Conservation (phyloP, 768 basidiomycete species). For the Tylopilus subfusipes region DNA sequence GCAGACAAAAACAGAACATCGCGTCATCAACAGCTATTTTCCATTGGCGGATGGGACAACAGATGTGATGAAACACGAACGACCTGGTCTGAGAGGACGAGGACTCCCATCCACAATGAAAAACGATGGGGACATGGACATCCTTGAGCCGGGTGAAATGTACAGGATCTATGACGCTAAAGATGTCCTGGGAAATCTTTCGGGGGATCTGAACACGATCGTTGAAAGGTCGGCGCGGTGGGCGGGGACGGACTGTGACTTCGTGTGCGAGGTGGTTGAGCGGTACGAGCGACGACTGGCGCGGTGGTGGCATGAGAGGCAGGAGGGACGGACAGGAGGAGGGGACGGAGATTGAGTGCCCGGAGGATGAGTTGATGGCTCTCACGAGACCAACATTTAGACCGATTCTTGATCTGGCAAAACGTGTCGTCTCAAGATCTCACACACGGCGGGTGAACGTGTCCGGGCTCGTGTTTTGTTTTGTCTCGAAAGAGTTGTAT, state of each 20-base stretch:
- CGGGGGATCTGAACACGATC: conserved; percentile 48
- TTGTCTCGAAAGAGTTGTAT: background rate
- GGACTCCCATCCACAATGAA: conserved; percentile 9
- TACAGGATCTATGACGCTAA: conserved; percentile 63
- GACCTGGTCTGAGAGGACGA: background rate
- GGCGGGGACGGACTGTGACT: conserved; percentile 51
- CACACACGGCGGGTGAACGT: background rate
- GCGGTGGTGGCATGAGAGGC: conserved; percentile 43
- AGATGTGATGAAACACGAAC: background rate
- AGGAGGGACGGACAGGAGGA: conserved; percentile 12
- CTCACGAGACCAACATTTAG: no score
- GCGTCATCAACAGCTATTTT: conserved; percentile 41
- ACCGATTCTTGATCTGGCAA: no score
- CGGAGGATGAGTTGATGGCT: background rate
- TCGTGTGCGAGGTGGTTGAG: conserved; percentile 56
- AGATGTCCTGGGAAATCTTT: conserved; percentile 62
- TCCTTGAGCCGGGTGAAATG: conserved; percentile 52
- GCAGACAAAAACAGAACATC: conserved; percentile 21
- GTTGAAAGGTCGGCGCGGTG: conserved; percentile 50
- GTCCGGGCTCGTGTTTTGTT: no score
- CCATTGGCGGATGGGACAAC: conserved; percentile 26
- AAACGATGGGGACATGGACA: conserved; percentile 4
- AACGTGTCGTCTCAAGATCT: no score
- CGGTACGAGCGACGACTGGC: conserved; percentile 61
- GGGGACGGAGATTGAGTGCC: conserved; percentile 11